Percentiles rank a stretch among this genome's conserved stretches.
These are phyloP conservation scores for Incumbomyces delicatus DNA, from an alignment of 2,329 filamentous ascomycete species.

Conservation along the genomic window DNA sequence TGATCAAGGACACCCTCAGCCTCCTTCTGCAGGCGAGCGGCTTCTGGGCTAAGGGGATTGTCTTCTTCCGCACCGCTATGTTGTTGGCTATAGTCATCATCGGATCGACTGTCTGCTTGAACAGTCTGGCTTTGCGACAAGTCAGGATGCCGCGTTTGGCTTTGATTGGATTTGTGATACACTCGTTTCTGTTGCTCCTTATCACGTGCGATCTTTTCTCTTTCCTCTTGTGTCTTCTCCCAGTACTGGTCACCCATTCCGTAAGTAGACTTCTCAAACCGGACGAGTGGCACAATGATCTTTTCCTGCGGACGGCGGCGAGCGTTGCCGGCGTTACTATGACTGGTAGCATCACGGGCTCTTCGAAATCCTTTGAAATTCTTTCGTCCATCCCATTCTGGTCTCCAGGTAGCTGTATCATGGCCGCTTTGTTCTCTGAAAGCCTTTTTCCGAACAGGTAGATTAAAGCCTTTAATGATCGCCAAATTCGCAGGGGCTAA, in stretches of 20 bases:
- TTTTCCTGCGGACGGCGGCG: slow-evolving; percentile 33
- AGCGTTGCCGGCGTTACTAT: slow-evolving; percentile 16
- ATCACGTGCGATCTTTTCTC: slow-evolving; percentile 18
- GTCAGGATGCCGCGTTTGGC: slow-evolving; percentile 8
- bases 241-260: slow-evolving; percentile 71
- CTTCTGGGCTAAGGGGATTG: slow-evolving; percentile 8
- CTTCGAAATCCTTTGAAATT: slow-evolving; percentile 82
- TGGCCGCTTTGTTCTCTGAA: slow-evolving; percentile 18
- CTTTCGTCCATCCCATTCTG: slow-evolving; percentile 83
- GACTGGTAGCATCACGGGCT: slow-evolving; percentile 22
- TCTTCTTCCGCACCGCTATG: slow-evolving; percentile 6
- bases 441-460: slow-evolving; percentile 35
- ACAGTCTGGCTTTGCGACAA: slow-evolving; percentile 9
- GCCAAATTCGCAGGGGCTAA: slow-evolving; percentile 51
- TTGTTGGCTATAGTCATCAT: slow-evolving; percentile 1
- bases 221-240: slow-evolving; percentile 34
- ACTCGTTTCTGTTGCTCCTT: slow-evolving; percentile 25
- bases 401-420: slow-evolving; percentile 62
- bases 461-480: slow-evolving; percentile 65
- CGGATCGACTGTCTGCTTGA: slow-evolving; percentile 13
- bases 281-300: slow-evolving; percentile 62
- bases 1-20: slow-evolving; percentile 19
- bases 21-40: slow-evolving; percentile 15
- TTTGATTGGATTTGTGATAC: slow-evolving; percentile 15
- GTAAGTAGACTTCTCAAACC: slow-evolving; percentile 60